Percentiles rank a stretch among this genome's conserved stretches.
phyloP scores from a whole-genome alignment of 176 grass and related monocot species.

The Oryza longistaminata region DNA sequence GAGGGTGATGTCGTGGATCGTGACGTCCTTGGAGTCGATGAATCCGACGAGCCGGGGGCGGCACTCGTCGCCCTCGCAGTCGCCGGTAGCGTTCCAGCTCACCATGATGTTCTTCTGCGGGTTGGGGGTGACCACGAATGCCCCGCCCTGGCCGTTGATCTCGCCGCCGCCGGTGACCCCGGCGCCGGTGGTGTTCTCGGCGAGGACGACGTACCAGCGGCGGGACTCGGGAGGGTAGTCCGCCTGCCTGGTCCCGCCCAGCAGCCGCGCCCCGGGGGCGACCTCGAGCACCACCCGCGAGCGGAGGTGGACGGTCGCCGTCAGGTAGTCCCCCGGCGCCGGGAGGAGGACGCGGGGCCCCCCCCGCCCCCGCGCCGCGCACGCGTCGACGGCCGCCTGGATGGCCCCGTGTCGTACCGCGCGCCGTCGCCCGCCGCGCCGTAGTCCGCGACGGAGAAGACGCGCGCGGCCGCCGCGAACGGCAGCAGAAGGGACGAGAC shows the following conservation, averaged over 20 bases:
- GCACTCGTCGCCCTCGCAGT: slow-evolving; percentile 76
- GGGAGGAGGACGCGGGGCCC: slow-evolving; percentile 66
- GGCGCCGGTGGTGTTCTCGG: slow-evolving; percentile 70
- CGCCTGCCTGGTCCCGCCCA: slow-evolving; percentile 68
- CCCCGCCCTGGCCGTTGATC: slow-evolving; percentile 87
- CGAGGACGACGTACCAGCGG: slow-evolving; percentile 87
- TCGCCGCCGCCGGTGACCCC: slow-evolving; percentile 84
- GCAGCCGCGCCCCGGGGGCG: slow-evolving; percentile 62
- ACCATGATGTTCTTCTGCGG: slow-evolving; percentile 91
- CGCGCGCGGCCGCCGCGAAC: background rate
- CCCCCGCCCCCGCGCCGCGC: slow-evolving; percentile 63
- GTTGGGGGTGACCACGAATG: slow-evolving; percentile 65
- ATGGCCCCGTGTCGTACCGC: slow-evolving; percentile 76
- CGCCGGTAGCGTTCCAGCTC: slow-evolving; percentile 89
- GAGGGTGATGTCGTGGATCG: slow-evolving; percentile 68
- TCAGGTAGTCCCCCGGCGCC: slow-evolving; percentile 73
- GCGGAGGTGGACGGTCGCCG: slow-evolving; percentile 74
- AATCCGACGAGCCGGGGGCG: slow-evolving; percentile 87
- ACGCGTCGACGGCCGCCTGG: slow-evolving; percentile 67
- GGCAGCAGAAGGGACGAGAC: background rate
- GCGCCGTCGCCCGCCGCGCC: slow-evolving; percentile 67
- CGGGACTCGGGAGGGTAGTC: slow-evolving; percentile 69
- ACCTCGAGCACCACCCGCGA: slow-evolving; percentile 73
- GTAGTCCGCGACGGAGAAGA: slow-evolving; percentile 74
- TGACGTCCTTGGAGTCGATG: slow-evolving; percentile 73